Base-by-base conservation (phyloP, 192 early-diverging fungal genomes). In the Umbelopsis sp. region DNA sequence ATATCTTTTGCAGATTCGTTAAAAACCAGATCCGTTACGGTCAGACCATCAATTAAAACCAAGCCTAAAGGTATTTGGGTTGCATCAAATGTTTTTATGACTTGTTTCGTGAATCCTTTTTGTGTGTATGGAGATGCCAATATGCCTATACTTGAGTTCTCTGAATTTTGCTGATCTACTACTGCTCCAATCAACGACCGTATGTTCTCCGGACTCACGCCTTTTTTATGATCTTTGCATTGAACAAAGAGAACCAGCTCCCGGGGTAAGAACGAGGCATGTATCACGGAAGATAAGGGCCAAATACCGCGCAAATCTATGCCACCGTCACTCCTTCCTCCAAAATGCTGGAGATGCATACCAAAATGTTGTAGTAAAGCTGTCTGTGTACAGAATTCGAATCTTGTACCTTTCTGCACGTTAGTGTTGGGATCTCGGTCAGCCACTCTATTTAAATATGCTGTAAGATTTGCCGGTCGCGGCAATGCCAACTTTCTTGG, bases 271-370 rank as follows among this genome's bases (percentile, higher is more conserved):
- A 46, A 41, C 25, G 49, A 30, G 1, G 7, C 27, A 18, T 48
- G 23, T 18, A 64, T 22, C 25, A 61, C 49, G 0, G 47, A 41
- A 9, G 64, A 20, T 10, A 33, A 22, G 18, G 25, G 64, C 72
- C 72, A 74, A 30, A 23, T 27, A 13, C 72, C 72, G n/a, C 67
- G 46, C 7, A 74, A 35, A 41, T 74, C 72, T n/a, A 74, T 61
- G 7, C 72, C 72, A 33, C 72, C 52, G 41, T 74, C 72, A 1
- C 58, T 45, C 13, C 48, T 37, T n/a, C 72, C 72, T 7, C 72
- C 72, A 20, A 50, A 67, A 22, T 69, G 72, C n/a, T 41, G 48
- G 9, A 74, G 44, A 5, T 64, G 12, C 67, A 74, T 69, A 15
- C 67, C 67, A 47, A 58, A 50, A 11, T 46, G 37, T n/a, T 48